Conservation (phyloP, 1,139 yeast genomes). For the Magnusiomyces suaveolens region DNA sequence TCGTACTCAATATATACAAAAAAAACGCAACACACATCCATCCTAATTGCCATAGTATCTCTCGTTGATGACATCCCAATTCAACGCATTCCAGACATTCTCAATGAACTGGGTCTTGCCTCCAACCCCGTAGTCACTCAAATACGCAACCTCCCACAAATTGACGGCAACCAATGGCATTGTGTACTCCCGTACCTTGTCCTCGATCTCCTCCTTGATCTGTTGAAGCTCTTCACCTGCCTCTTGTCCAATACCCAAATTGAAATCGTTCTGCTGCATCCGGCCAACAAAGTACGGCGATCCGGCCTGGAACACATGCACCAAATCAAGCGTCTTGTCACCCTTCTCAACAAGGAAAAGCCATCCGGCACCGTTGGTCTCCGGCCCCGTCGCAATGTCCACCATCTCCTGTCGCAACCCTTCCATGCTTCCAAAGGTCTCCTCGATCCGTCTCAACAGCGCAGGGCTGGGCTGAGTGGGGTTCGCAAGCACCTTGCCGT, state of each 20-base stretch:
- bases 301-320: slow-evolving; percentile 72
- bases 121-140: slow-evolving; percentile 70
- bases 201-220: slow-evolving; percentile 38
- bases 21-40: neutral
- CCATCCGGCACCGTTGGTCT: slow-evolving; percentile 72
- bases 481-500: slow-evolving; percentile 18
- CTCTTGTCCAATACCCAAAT: slow-evolving; percentile 51
- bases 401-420: slow-evolving; percentile 45
- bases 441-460: slow-evolving; percentile 28
- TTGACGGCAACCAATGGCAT: slow-evolving; percentile 73
- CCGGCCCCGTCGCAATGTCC: slow-evolving; percentile 42
- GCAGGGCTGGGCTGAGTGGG: slow-evolving; percentile 29
- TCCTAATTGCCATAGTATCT: slow-evolving; percentile 22
- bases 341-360: slow-evolving; percentile 70
- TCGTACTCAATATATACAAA: neutral
- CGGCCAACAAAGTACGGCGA: slow-evolving; percentile 78
- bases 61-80: slow-evolving; percentile 66
- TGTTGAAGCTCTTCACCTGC: slow-evolving; percentile 32
- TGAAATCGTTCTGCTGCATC: slow-evolving; percentile 66
- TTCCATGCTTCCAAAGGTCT: slow-evolving; percentile 40
- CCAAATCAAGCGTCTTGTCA: slow-evolving; percentile 53
- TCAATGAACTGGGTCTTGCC: slow-evolving; percentile 68
- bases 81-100: slow-evolving; percentile 66
- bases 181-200: slow-evolving; percentile 47
- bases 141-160: slow-evolving; percentile 82